Conservation (phyloP, 1,284 basidiomycete species). For the Marasmius sp. region DNA sequence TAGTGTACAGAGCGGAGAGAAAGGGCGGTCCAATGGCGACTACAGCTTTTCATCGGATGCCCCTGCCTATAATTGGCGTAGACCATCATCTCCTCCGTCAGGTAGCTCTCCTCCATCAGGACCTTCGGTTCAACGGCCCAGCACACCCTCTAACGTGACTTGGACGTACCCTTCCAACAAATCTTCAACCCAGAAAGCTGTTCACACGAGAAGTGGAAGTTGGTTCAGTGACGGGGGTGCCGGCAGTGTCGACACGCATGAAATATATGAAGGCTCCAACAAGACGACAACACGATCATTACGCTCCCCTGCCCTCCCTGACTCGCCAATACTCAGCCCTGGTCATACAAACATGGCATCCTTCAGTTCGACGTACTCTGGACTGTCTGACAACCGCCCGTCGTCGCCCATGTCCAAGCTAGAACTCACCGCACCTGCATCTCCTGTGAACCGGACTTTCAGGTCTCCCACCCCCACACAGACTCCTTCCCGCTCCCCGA, state of each 20-base stretch:
- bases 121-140: conserved; percentile 45
- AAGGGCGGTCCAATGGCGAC: background rate
- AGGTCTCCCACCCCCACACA: conserved; percentile 70
- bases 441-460: conserved; percentile 38
- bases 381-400: conserved; percentile 37
- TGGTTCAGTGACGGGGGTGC: conserved; percentile 44
- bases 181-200: conserved; percentile 29
- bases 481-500: conserved; percentile 45
- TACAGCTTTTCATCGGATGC: conserved; percentile 28
- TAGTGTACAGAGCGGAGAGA: conserved; percentile 21
- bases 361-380: conserved; percentile 17
- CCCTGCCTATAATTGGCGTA: conserved; percentile 42
- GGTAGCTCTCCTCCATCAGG: conserved; percentile 60
- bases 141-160: conserved; percentile 72
- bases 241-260: conserved; percentile 35
- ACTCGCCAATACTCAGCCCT: conserved; percentile 52
- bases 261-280: conserved; percentile 36
- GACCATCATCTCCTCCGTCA: conserved; percentile 68
- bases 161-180: conserved; percentile 45
- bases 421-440: conserved; percentile 50
- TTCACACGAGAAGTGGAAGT: conserved; percentile 61
- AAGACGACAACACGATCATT: conserved; percentile 42
- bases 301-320: conserved; percentile 58
- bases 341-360: conserved; percentile 18
- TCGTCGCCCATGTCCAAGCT: conserved; percentile 52